Percentiles rank a stretch among this genome's conserved stretches.
Evolutionary conservation across 257 asterid species (phyloP).

Genomic region (Leonotis leonurus): DNA sequence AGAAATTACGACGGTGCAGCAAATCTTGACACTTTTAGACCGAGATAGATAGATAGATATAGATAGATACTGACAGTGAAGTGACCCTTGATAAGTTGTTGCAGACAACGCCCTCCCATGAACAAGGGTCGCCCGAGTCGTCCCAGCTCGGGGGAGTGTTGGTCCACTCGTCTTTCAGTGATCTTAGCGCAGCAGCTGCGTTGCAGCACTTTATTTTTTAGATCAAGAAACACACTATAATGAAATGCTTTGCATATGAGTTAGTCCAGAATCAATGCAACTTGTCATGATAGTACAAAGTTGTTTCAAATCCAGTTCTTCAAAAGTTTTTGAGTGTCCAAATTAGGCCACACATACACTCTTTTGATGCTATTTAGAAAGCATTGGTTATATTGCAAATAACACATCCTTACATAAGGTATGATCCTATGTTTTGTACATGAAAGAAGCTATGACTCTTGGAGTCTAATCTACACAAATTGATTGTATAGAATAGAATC

Average conservation of each 20-base stretch:
- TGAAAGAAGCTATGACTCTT: not conserved
- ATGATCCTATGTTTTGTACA: conserved; percentile 8
- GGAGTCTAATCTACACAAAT: not conserved
- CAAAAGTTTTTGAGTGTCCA: not conserved
- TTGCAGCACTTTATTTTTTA: not conserved
- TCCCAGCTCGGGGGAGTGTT: conserved; percentile 80
- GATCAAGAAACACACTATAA: not conserved
- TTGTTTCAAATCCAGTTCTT: not conserved
- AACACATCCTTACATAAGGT: not conserved
- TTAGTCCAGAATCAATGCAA: not conserved
- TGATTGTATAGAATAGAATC: not conserved
- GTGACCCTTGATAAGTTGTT: conserved; percentile 64
- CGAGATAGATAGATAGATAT: not conserved
- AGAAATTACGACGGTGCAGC: not conserved
- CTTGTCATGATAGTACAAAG: not conserved
- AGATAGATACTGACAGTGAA: conserved; percentile 39
- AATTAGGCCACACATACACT: not conserved
- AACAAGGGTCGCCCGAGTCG: conserved; percentile 66
- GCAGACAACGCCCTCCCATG: conserved; percentile 84
- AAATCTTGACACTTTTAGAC: not conserved
- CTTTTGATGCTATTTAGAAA: too few relatives aligned
- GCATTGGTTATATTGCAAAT: too few relatives aligned
- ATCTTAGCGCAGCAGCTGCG: conserved; percentile 69
- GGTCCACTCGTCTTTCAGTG: conserved; percentile 73
- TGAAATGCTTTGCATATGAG: too few relatives aligned